phyloP scores from a whole-genome alignment of 164 flowering plant genomes.

The Cinnamomum micranthum region DNA sequence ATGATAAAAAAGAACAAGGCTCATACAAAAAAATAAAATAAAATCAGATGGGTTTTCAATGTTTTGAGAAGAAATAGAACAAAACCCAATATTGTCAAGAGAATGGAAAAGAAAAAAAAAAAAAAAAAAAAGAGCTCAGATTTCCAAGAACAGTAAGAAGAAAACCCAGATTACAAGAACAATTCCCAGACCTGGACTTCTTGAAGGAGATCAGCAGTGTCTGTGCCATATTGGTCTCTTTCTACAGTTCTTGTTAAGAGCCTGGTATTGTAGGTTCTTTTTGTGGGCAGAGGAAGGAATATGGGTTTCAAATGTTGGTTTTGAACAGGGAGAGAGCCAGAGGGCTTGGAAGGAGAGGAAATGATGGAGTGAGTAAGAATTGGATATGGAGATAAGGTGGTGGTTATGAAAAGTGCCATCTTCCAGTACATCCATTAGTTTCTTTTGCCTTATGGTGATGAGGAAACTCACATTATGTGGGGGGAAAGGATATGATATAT shows the following conservation, averaged over 20 bases:
- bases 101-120: neutral
- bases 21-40: neutral
- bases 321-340: conserved; percentile 1
- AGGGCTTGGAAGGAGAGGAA: neutral
- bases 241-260: conserved; percentile 31
- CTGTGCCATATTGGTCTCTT: conserved; percentile 13
- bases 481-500: too few species aligned
- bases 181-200: conserved; percentile 14
- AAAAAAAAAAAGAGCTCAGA: neutral
- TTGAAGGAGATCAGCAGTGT: conserved; percentile 18
- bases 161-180: neutral
- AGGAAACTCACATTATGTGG: too few species aligned
- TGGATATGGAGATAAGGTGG: neutral
- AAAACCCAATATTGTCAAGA: neutral
- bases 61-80: neutral
- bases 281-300: neutral
- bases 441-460: neutral
- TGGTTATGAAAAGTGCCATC: neutral
- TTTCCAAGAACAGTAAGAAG: neutral
- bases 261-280: conserved; percentile 8
- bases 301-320: neutral
- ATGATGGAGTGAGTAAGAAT: neutral
- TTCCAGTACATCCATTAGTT: neutral
- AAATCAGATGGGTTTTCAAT: neutral
- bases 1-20: neutral